Conservation (phyloP, 129 eudicot species). For the Ambrosia trifida region DNA sequence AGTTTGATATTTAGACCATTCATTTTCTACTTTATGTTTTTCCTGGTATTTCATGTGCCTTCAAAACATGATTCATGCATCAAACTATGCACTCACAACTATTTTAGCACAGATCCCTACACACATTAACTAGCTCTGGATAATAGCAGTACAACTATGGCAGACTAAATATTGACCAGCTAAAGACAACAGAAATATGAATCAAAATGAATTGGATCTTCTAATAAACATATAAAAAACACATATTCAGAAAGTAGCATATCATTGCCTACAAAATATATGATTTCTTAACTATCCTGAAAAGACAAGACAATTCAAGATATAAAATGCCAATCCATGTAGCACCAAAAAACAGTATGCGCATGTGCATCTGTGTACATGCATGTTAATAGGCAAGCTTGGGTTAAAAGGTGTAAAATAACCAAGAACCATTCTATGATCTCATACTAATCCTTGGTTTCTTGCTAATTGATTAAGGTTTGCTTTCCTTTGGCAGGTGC, state of each 20-base stretch:
- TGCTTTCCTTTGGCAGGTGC: slow-evolving; percentile 11
- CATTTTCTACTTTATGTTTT: background rate
- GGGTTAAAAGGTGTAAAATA: background rate
- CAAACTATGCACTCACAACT: background rate
- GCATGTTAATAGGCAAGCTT: slow-evolving; percentile 13
- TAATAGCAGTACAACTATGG: background rate
- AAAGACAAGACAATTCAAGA: background rate
- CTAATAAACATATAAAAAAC: background rate
- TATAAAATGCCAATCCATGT: slow-evolving; percentile 1
- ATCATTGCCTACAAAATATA: background rate
- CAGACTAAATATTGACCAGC: background rate
- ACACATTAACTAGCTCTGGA: slow-evolving; percentile 18
- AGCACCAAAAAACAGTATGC: slow-evolving; percentile 3
- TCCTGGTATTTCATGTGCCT: slow-evolving; percentile 15
- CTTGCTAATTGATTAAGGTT: background rate
- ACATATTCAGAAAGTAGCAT: slow-evolving; percentile 6
- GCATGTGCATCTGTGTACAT: background rate
- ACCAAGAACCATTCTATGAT: background rate
- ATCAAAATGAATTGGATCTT: slow-evolving; percentile 11
- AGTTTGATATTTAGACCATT: slow-evolving; percentile 4
- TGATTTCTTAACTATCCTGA: background rate
- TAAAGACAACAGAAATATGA: background rate
- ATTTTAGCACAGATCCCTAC: slow-evolving; percentile 6
- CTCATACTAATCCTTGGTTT: background rate
- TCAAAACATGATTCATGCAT: background rate